Evolutionary conservation across 2,329 filamentous ascomycete species (phyloP), one percentile per base, ranked within the genome.

Genomic region (Nakataea oryzae): DNA sequence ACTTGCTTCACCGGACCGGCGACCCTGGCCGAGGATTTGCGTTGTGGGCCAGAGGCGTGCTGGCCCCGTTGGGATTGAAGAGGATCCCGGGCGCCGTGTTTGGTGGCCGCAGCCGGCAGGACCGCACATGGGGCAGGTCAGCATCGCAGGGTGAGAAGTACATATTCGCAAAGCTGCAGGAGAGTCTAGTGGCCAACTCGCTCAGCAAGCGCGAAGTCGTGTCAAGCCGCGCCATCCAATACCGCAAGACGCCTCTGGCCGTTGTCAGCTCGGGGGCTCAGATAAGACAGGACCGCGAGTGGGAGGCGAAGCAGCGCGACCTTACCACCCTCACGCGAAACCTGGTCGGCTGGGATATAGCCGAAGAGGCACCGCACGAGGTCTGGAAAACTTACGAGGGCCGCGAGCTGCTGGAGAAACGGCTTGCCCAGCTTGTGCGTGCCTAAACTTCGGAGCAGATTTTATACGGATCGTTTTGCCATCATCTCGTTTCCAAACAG

Each of bases 81-180:
- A 86, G 91, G 24, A 79, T 96, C 41, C 81, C 86, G 0, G 93
- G 89, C 0, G 92, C 93, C 9, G 74, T 97, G 7, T 90, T 97
- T 78, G 84, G 85, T 61, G 91, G 92, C 50, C 88, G 92, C 54
- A 88, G 82, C 1, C 86, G 90, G 50, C 85, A 89, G 71, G 93
- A 97, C 72, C 88, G 95, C 12, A 86, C 96, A 13, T 96, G 89
- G 74, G 95, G 95, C 14, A 82, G 85, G 57, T 85, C 86, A 6
- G 86, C 91, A 0, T 88, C 91, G 70, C 91, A 96, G 74, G 82
- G 81, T 28, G 90, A 90, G 64, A 96, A 93, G 72, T 88, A 85
- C 72, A 88, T 97, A 73, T 96, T 96, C 73, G 89, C 92, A 5
- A 90, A 93, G 74, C 80, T 99, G 62, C 95, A 99, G 75, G 95